These are phyloP conservation scores for Sporisorium graminicola DNA, from an alignment of 1,284 basidiomycete genomes.

Conservation along the genomic window DNA sequence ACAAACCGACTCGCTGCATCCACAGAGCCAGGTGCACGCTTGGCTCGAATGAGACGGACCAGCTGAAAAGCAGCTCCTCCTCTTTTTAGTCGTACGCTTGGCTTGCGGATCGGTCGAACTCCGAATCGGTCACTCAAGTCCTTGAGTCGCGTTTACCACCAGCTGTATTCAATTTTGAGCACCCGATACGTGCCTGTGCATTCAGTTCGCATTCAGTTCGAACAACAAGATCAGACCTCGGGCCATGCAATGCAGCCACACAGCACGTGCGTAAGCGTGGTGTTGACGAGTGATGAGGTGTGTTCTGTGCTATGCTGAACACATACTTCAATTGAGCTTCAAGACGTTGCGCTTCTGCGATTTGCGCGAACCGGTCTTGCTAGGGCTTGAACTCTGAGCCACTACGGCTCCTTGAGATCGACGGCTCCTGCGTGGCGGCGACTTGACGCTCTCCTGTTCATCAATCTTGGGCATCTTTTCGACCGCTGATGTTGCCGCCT, in stretches of 20 bases:
- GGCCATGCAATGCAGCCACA: neutral
- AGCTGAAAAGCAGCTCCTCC: neutral
- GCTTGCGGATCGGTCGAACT: neutral
- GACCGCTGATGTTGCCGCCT: neutral
- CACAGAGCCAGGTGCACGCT: neutral
- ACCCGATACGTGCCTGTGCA: no score
- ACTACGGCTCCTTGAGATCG: slow-evolving; percentile 22
- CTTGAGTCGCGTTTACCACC: no score
- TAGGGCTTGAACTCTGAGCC: slow-evolving; percentile 19
- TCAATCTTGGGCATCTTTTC: slow-evolving; percentile 11
- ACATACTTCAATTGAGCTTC: slow-evolving; percentile 29
- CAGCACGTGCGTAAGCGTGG: neutral
- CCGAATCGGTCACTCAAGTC: neutral
- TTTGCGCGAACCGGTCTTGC: slow-evolving; percentile 32
- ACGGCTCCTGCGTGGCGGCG: slow-evolving; percentile 32
- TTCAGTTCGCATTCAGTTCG: no score
- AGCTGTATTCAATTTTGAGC: no score
- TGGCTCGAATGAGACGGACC: neutral
- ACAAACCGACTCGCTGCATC: neutral
- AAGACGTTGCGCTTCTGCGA: slow-evolving; percentile 34
- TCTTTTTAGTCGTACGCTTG: slow-evolving; percentile 6
- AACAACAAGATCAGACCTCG: neutral
- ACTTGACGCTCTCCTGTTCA: slow-evolving; percentile 14
- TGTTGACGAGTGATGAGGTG: slow-evolving; percentile 2
- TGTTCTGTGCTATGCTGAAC: neutral